Evolutionary conservation across 2,329 filamentous ascomycete species (phyloP), one percentile per base, ranked within the genome.

Genomic region (Epichloe glyceriae): DNA sequence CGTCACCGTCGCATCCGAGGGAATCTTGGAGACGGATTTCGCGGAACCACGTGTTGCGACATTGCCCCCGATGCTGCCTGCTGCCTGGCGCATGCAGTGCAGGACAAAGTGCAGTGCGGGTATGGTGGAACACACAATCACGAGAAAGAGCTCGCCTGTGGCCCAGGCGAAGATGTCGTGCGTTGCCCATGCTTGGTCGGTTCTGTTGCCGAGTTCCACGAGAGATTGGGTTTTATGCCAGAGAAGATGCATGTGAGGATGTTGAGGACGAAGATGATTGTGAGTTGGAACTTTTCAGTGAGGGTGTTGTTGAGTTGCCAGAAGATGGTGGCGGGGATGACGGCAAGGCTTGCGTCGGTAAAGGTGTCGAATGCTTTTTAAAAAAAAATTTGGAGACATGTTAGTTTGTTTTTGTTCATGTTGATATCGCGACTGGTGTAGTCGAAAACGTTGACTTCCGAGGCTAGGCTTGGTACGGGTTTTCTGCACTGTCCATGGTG

Each of bases 301-400:
- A 85, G 89, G 2, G 71, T 66, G 65, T 93, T 93, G 52, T 71
- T 75, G 61, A 89, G 87, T 51, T 90, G 82, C 85, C 88, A 95
- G 51, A 60, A 53, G 44, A 60, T 55, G 26, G 56, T 57, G 11
- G 52, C 52, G 3, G 57, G 56, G 6, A 60, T 47, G 20, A 60
- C 53, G 49, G 54, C 56, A 11, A 60, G 53, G 20, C 56, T 56
- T 1, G 56, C 57, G 34, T 60, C 55, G 30, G 56, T 55, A 46
- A 60, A 58, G 1, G 57, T 60, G 20, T 57, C 55, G 43, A 56
- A 60, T 1, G 53, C 57, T 60, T 35, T 45, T 15, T 30, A n/a
- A n/a, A n/a, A n/a, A n/a, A n/a, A n/a, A n/a, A n/a, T 22, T 30
- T 11, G 1, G 3, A 22, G 42, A 17, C 8, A 40, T 11, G 39